These are phyloP conservation scores for Plasmodium reichenowi DNA, from an alignment of 169 alveolate genomes.

Conservation along the genomic window DNA sequence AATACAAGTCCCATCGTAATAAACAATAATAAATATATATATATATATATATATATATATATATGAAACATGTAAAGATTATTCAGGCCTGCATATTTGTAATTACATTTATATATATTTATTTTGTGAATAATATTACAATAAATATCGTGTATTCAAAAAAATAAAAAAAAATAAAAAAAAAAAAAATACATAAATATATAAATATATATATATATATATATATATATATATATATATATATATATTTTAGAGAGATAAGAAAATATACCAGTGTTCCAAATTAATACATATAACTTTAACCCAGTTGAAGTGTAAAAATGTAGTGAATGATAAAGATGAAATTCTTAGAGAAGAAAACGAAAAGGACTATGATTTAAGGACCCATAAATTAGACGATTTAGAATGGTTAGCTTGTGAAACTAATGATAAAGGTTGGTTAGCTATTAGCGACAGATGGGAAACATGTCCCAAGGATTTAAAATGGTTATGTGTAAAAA, in stretches of 20 bases:
- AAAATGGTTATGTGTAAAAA: conserved; percentile 68
- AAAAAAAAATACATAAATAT: background rate
- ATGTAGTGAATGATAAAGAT: conserved; percentile 16
- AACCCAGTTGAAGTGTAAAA: conserved; percentile 18
- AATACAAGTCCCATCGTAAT: conserved; percentile 48
- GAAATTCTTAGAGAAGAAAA: background rate
- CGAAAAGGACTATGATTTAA: background rate
- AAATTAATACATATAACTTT: conserved; percentile 51
- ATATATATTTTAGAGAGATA: conserved; percentile 63
- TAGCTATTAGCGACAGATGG: conserved; percentile 69
- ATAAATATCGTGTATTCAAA: background rate
- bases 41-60: conserved; percentile 5
- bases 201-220: background rate
- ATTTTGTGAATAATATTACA: conserved; percentile 6
- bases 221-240: background rate
- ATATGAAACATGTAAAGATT: background rate
- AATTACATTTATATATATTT: background rate
- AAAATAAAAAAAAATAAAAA: too few species aligned
- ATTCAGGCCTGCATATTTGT: background rate
- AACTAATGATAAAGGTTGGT: conserved; percentile 75
- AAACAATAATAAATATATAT: conserved; percentile 6
- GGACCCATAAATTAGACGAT: conserved; percentile 63
- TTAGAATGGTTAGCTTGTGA: conserved; percentile 72
- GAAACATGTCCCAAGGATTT: conserved; percentile 63
- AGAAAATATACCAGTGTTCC: conserved; percentile 55